Conservation (phyloP, 495 filamentous ascomycete genomes). For the Talaromyces ruber region DNA sequence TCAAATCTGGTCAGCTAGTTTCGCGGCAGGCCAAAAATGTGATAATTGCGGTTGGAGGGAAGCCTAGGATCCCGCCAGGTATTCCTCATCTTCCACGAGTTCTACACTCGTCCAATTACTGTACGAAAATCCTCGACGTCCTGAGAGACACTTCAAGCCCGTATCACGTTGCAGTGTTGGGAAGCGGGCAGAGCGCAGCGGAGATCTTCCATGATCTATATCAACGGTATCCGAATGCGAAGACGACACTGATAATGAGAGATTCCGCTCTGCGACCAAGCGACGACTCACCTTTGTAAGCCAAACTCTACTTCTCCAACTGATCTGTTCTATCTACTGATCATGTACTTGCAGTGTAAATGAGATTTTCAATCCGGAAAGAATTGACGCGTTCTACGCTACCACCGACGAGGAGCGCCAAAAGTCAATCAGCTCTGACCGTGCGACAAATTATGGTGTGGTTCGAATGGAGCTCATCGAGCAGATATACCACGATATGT, state of each 20-base stretch:
- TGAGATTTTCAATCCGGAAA: slow-evolving; percentile 86
- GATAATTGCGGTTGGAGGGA: slow-evolving; percentile 77
- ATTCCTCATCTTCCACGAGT: slow-evolving; percentile 60
- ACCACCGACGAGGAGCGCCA: slow-evolving; percentile 52
- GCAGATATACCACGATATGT: slow-evolving; percentile 74
- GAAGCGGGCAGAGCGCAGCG: slow-evolving; percentile 85
- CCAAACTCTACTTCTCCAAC: no score
- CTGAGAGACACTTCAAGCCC: slow-evolving; percentile 46
- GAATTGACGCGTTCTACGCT: slow-evolving; percentile 64
- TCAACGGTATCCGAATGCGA: slow-evolving; percentile 70
- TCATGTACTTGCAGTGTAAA: slow-evolving; percentile 58
- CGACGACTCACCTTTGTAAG: slow-evolving; percentile 92
- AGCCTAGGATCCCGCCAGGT: slow-evolving; percentile 62
- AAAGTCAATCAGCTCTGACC: slow-evolving; percentile 53
- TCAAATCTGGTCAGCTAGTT: slow-evolving; percentile 39
- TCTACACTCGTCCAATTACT: slow-evolving; percentile 87
- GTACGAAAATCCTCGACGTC: slow-evolving; percentile 49
- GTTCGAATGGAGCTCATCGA: slow-evolving; percentile 84
- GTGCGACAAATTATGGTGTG: slow-evolving; percentile 87
- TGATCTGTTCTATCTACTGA: slow-evolving; percentile 1
- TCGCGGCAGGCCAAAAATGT: slow-evolving; percentile 66
- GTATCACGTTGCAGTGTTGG: slow-evolving; percentile 74
- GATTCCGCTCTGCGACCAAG: slow-evolving; percentile 76
- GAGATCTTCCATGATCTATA: slow-evolving; percentile 92
- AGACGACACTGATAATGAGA: slow-evolving; percentile 67